Evolutionary conservation across 75 land plant species (phyloP), one percentile per base, ranked within the genome.

Genomic region (Chamaecyparis obtusa): DNA sequence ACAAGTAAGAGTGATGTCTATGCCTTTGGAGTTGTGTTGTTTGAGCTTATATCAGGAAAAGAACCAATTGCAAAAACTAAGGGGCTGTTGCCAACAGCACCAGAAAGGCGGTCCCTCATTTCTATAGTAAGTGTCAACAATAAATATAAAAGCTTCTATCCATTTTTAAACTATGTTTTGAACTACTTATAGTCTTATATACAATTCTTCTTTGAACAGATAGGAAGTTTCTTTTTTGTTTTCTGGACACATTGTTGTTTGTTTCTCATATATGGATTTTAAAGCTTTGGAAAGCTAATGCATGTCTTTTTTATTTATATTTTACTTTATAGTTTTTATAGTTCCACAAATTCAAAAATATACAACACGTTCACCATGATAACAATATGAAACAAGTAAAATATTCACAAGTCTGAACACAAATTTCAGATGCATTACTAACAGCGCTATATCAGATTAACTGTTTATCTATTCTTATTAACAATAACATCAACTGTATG

Each of bases 21-120:
- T 93, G 97, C 98, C 21, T 96, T 94, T 93, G 98, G 98, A 21
- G 95, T 96, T 71, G 97, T 95, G 36, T 89, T 96, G 16, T 96
- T 96, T 83, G 98, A 96, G 88, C 81, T 96, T 57, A 87, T 96
- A 84, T 90, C 98, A 19, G 98, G 97, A 33, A 93, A 87, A 82
- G 94, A 96, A 84, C 97, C 98, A 44, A 89, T 94, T 33, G 91
- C 93, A 67, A 87, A 89, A 77, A 90, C 87, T 43, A 93, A 90
- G 72, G 93, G 87, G 46, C 75, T 75, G 27, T 74, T 77, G 30
- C 83, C 78, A 48, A 86, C 88, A n/a, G 94, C 91, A 64, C 86
- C 91, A 15, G 97, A 95, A 89, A 91, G 97, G 84, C 95, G 96
- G 1, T 96, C 97, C 9, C 86, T 96, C 32, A 94, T 88, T 84